A percentile compares a stretch with the other conserved stretches of the same genome.
Conservation (phyloP, 2,329 filamentous ascomycete species). For the Penicillium sp. region DNA sequence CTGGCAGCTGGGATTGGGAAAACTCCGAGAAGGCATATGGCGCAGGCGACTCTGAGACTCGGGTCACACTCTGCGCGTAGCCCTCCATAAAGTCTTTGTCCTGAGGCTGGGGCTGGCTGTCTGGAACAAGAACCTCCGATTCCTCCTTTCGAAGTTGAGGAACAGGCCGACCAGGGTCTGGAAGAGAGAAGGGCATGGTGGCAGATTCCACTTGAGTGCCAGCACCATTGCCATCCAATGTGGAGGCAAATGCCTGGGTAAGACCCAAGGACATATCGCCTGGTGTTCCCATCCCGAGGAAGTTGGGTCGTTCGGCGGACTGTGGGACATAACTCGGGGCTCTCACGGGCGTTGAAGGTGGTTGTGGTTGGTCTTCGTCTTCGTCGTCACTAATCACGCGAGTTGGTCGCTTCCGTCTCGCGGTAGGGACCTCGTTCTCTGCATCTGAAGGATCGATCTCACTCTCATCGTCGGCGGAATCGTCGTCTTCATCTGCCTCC, state of each 20-base stretch:
- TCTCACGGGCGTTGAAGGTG: conserved; percentile 34
- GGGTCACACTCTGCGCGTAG: conserved; percentile 34
- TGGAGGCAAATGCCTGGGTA: conserved; percentile 87
- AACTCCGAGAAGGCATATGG: conserved; percentile 55
- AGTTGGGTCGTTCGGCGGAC: conserved; percentile 52
- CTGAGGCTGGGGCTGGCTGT: conserved; percentile 52
- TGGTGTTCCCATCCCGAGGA: conserved; percentile 62
- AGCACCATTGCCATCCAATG: conserved; percentile 66
- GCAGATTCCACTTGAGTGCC: conserved; percentile 50
- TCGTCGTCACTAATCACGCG: conserved; percentile 68
- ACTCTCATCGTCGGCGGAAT: conserved; percentile 32
- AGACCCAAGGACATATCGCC: conserved; percentile 59
- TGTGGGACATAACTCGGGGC: conserved; percentile 27
- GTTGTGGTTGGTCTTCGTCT: conserved; percentile 52
- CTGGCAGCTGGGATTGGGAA: conserved; percentile 69
- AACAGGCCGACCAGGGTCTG: conserved; percentile 57
- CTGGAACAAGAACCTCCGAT: conserved; percentile 59
- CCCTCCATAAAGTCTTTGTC: conserved; percentile 46
- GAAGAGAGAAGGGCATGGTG: conserved; percentile 45
- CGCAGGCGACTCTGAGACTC: conserved; percentile 38
- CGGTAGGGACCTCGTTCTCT: conserved; percentile 47
- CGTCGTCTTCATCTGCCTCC: conserved; percentile 46
- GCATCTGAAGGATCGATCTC: conserved; percentile 37
- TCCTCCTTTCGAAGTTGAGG: conserved; percentile 60
- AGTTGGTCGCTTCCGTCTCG: conserved; percentile 50